phyloP scores from a whole-genome alignment of 176 grass and related monocot species.

The Aegilops longissima region DNA sequence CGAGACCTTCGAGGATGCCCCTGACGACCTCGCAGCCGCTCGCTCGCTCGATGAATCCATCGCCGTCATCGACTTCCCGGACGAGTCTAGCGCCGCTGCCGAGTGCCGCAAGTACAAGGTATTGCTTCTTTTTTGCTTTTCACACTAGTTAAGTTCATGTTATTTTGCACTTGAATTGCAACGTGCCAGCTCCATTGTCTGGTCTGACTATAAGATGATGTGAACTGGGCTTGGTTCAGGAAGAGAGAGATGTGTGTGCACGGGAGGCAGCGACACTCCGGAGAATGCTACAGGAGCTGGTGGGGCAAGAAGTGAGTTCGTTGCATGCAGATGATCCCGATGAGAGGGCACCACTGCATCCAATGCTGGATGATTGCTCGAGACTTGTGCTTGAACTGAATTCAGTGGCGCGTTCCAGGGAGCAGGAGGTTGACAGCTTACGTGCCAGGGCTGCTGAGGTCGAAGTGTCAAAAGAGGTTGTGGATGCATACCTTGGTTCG shows the following conservation, averaged over 20 bases:
- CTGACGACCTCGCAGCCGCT: slow-evolving; percentile 55
- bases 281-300: slow-evolving; percentile 53
- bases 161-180: not conserved
- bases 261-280: slow-evolving; percentile 56
- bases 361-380: slow-evolving; percentile 80
- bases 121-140: slow-evolving; percentile 1
- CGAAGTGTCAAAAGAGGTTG: slow-evolving; percentile 53
- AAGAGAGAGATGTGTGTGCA: slow-evolving; percentile 81
- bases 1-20: slow-evolving; percentile 92
- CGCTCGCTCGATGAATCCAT: slow-evolving; percentile 76
- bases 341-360: slow-evolving; percentile 43
- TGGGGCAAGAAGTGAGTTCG: slow-evolving; percentile 27
- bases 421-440: slow-evolving; percentile 69
- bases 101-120: slow-evolving; percentile 92
- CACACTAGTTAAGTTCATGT: not conserved
- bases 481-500: slow-evolving; percentile 61
- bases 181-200: not conserved
- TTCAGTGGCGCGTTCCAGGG: slow-evolving; percentile 42
- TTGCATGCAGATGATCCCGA: slow-evolving; percentile 41
- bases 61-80: slow-evolving; percentile 69
- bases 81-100: slow-evolving; percentile 38
- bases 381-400: slow-evolving; percentile 65
- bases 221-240: slow-evolving; percentile 52
- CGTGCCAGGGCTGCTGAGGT: slow-evolving; percentile 45
- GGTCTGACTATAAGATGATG: not conserved